Conservation (phyloP, 768 basidiomycete species). For the Auricularia sp. region DNA sequence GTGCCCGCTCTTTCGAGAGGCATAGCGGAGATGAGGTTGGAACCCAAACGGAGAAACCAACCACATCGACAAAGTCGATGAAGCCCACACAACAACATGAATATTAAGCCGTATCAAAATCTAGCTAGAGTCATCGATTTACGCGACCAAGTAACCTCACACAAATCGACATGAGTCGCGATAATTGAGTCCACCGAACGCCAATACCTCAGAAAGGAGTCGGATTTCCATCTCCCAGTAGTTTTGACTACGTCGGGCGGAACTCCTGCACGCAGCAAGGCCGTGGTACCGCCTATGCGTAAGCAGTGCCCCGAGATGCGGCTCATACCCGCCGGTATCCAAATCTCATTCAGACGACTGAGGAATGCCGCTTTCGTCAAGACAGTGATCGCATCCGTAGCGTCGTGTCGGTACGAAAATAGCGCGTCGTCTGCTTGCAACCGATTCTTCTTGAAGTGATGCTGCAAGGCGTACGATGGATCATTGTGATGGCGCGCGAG, state of each 20-base stretch:
- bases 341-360: constrained; percentile 21
- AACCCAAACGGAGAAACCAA: too few species aligned
- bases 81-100: too few species aligned
- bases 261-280: constrained; percentile 21
- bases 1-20: too few species aligned
- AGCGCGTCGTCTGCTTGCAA: constrained; percentile 21
- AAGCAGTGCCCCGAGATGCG: constrained; percentile 33
- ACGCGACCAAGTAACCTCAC: not conserved
- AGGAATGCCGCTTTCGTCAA: constrained; percentile 21
- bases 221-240: constrained; percentile 27
- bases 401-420: constrained; percentile 29
- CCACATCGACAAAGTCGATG: too few species aligned
- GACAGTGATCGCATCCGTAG: constrained; percentile 15
- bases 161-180: not conserved
- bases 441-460: constrained; percentile 20
- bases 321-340: constrained; percentile 17
- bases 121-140: too few species aligned
- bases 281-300: constrained; percentile 31
- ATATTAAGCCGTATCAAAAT: too few species aligned
- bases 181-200: not conserved
- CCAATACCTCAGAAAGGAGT: not conserved
- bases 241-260: constrained; percentile 26
- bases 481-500: not conserved
- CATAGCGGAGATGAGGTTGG: too few species aligned
- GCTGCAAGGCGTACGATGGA: constrained; percentile 20